A percentile compares a stretch with the other conserved stretches of the same genome.
Evolutionary conservation across 306 rosid genomes (phyloP).

Genomic region (Corylus americana): DNA sequence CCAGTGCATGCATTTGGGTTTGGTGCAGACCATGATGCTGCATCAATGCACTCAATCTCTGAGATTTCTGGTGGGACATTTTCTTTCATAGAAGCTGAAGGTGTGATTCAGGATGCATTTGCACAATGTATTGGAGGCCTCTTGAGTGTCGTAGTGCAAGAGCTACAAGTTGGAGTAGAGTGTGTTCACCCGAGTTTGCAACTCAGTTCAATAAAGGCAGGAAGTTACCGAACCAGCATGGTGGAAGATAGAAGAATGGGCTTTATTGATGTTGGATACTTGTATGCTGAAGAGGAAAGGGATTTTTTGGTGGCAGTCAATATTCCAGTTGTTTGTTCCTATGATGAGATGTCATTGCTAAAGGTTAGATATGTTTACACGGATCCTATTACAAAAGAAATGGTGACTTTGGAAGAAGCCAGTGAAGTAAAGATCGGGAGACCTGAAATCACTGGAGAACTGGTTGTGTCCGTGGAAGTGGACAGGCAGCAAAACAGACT

Average conservation of each 20-base stretch:
- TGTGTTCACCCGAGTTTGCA: slow-evolving; percentile 60
- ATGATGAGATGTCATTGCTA: slow-evolving; percentile 62
- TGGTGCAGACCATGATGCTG: slow-evolving; percentile 87
- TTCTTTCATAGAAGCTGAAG: slow-evolving; percentile 87
- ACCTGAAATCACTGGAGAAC: slow-evolving; percentile 50
- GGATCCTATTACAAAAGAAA: slow-evolving; percentile 72
- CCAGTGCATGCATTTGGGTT: slow-evolving; percentile 94
- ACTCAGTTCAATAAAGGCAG: slow-evolving; percentile 68
- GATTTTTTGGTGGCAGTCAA: slow-evolving; percentile 72
- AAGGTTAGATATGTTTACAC: slow-evolving; percentile 53
- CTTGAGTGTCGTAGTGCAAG: slow-evolving; percentile 90
- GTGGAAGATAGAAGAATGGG: slow-evolving; percentile 56
- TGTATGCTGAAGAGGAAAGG: slow-evolving; percentile 95
- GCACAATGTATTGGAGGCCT: slow-evolving; percentile 99
- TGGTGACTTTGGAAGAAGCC: slow-evolving; percentile 41
- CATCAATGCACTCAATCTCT: slow-evolving; percentile 76
- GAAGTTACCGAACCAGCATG: slow-evolving; percentile 66
- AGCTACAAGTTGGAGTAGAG: slow-evolving; percentile 54
- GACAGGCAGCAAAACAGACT: slow-evolving; percentile 80
- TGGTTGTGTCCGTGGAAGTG: slow-evolving; percentile 66
- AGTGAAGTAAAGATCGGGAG: slow-evolving; percentile 72
- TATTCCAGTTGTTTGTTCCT: slow-evolving; percentile 60
- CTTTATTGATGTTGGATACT: slow-evolving; percentile 66
- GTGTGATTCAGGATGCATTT: slow-evolving; percentile 92
- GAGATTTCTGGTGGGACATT: slow-evolving; percentile 93